Evolutionary conservation across 306 rosid genomes (phyloP), one percentile per base, ranked within the genome.

Genomic region (Glycine soja): DNA sequence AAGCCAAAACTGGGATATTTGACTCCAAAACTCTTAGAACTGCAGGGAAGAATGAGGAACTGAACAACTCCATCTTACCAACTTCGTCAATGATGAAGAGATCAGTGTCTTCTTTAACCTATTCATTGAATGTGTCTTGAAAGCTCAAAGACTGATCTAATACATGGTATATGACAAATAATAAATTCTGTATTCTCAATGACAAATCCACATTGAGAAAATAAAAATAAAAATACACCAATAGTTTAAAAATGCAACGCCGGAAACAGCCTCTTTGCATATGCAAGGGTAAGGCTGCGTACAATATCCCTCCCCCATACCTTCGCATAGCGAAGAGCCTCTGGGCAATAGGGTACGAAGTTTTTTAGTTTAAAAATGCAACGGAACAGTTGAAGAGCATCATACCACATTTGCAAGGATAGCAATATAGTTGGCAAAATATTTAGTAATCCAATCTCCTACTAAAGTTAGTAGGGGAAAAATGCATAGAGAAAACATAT

Each of bases 31-130:
- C 89, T 71, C 75, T 87, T 32, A 86, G 83, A 79, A 92, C 97
- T 12, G 89, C 88, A n/a, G 98, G 94, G 86, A 94, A 90, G 88
- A 94, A 90, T 0, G 96, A 92, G 1, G 94, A 89, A 78, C 98
- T 88, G 90, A 71, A 89, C 76, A 94, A 69, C 87, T 94, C 98
- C 98, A 94, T 90, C 93, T 88, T 92, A 67, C 97, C 97, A 79
- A 94, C 93, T 82, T 94, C 98, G 53, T 90, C 98, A 61, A 92
- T 89, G 84, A 94, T 58, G 85, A 90, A 90, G 36, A 94, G 90
- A 81, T 92, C 89, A n/a, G 89, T 86, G 68, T 87, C 94, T 80
- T 92, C 90, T 79, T 86, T 88, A 19, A 90, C 90, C 97, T 94
- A 85, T n/a, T 18, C 59, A 79, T 30, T 48, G 46, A 42, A 82